Percentiles rank a stretch among this genome's conserved stretches.
These are phyloP conservation scores for Malassezia caprae DNA, from an alignment of 1,284 basidiomycete species.

Conservation along the genomic window DNA sequence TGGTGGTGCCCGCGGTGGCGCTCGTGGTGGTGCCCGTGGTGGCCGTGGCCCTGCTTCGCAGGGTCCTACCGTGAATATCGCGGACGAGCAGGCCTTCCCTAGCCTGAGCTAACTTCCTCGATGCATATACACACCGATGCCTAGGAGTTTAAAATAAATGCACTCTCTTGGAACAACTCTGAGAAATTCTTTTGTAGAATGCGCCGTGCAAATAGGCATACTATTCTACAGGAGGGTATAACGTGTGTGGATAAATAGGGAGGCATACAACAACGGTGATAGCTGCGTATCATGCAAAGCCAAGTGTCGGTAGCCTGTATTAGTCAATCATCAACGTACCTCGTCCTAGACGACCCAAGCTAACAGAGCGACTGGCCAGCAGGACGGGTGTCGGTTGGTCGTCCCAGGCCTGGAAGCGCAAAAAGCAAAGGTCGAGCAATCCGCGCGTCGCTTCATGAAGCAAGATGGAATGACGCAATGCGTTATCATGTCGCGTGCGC, in stretches of 20 bases:
- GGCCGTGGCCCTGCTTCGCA: slow-evolving; percentile 55
- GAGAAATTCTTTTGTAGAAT: background rate
- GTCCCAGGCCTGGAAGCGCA: slow-evolving; percentile 41
- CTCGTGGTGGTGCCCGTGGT: slow-evolving; percentile 29
- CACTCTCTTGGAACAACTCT: background rate
- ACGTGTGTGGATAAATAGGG: slow-evolving; percentile 34
- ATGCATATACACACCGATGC: background rate
- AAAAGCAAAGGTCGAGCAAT: slow-evolving; percentile 41
- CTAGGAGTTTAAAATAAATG: background rate
- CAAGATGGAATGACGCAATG: background rate
- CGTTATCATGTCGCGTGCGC: background rate
- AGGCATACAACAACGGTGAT: slow-evolving; percentile 37
- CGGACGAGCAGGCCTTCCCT: slow-evolving; percentile 45
- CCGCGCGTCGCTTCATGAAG: slow-evolving; percentile 25
- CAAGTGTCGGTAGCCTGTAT: slow-evolving; percentile 33
- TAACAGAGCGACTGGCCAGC: slow-evolving; percentile 17
- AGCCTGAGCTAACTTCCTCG: background rate
- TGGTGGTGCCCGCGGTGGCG: slow-evolving; percentile 26
- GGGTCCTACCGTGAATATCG: slow-evolving; percentile 55
- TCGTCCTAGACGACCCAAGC: slow-evolving; percentile 21
- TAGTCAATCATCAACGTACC: slow-evolving; percentile 20
- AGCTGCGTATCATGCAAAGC: slow-evolving; percentile 40
- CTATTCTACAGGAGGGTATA: slow-evolving; percentile 7
- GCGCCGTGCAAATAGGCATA: background rate
- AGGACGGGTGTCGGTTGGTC: slow-evolving; percentile 16